Conservation (phyloP, 306 rosid species). For the Echinosophora koreensis region DNA sequence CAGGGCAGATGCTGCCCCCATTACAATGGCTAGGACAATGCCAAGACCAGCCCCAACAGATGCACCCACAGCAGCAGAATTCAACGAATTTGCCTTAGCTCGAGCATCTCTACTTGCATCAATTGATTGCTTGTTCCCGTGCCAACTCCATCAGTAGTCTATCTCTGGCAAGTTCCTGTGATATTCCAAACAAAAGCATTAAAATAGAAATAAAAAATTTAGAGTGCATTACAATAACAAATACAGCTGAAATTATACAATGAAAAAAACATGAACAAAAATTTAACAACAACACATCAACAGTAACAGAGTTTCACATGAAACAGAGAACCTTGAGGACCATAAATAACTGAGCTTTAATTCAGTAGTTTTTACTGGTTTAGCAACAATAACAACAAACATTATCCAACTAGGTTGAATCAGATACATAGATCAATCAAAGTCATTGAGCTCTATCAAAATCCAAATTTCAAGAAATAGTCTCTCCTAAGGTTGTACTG, state of each 20-base stretch:
- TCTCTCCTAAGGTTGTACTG: background rate
- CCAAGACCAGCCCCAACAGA: conserved; percentile 95
- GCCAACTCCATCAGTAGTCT: conserved; percentile 76
- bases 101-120: conserved; percentile 56
- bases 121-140: conserved; percentile 65
- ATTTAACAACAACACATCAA: background rate
- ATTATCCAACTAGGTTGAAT: background rate
- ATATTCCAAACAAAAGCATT: conserved; percentile 3
- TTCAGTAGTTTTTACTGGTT: conserved; percentile 28
- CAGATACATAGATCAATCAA: background rate
- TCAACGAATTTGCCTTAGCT: conserved; percentile 71
- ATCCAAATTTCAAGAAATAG: background rate
- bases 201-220: background rate
- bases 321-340: conserved; percentile 15
- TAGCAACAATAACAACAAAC: background rate
- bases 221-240: conserved; percentile 2
- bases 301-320: background rate
- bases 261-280: background rate
- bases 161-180: conserved; percentile 81
- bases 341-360: background rate
- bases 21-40: conserved; percentile 83
- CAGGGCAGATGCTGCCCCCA: conserved; percentile 99
- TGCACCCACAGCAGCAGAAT: conserved; percentile 92
- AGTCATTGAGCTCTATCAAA: background rate
- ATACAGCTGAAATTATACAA: background rate